Percentiles rank a stretch among this genome's conserved stretches.
These are phyloP conservation scores for Penicillium mononematosum DNA, from an alignment of 495 filamentous ascomycete genomes.

Conservation along the genomic window DNA sequence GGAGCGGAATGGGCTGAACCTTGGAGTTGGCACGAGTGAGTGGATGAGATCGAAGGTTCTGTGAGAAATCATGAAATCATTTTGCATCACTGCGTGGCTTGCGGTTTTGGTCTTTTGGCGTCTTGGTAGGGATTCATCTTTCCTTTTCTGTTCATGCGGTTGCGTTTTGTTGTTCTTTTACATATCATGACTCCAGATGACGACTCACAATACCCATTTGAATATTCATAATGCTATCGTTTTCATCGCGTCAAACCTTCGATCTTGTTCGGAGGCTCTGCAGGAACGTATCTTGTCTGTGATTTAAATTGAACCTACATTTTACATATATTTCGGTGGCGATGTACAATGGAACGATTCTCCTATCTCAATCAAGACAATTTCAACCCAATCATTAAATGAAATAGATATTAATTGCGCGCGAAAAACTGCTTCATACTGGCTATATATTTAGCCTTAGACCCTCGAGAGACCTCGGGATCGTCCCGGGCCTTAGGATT, in stretches of 20 bases:
- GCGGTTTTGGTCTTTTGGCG: constrained; percentile 10
- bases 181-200: constrained; percentile 24
- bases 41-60: constrained; percentile 85
- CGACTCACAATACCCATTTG: constrained; percentile 32
- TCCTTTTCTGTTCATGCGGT: background rate
- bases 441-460: background rate
- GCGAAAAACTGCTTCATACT: background rate
- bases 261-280: too few relatives aligned
- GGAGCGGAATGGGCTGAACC: constrained; percentile 83
- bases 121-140: constrained; percentile 3
- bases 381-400: too few relatives aligned
- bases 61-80: constrained; percentile 18
- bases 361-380: background rate
- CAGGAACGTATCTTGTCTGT: background rate
- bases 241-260: constrained; percentile 8
- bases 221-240: constrained; percentile 17
- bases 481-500: background rate
- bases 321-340: background rate
- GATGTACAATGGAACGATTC: background rate
- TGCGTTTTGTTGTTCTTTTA: constrained; percentile 9
- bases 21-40: constrained; percentile 82
- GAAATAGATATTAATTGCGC: background rate
- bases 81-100: constrained; percentile 10
- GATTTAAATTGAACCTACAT: constrained; percentile 5
- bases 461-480: background rate